Base-by-base conservation (phyloP, 768 basidiomycete genomes). In the Mrakia blollopis region DNA sequence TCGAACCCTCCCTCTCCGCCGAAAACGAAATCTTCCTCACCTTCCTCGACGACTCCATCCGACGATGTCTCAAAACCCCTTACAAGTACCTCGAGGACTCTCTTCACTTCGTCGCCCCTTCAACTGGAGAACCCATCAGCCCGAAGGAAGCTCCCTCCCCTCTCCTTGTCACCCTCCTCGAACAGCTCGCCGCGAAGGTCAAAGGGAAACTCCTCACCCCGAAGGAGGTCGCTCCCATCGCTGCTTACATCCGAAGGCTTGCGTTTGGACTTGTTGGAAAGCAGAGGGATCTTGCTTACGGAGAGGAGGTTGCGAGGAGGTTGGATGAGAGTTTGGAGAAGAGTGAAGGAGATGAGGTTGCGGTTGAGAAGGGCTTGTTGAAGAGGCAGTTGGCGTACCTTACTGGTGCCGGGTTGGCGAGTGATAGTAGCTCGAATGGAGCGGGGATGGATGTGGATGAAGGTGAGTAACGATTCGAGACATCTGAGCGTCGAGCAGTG, bases 11-110 rank as follows among this genome's bases (percentile, higher is more conserved):
- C 54, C 72, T 70, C 85, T 2, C 88, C 88, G 63, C 91, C 91
- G 83, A 85, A 16, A 86, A 87, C 9, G 85, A 86, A 61, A 87
- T 90, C 37, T 84, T 91, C 25, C 79, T 85, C 2, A 80, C 80
- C 0, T 94, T 97, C 84, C 80, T 97, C 16, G 95, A 98, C 79
- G 93, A 94, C 71, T 96, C 93, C 81, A 86, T 91, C 3, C 90
- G 91, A 76, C 87, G 92, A 25, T 94, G 91, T 80, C 81, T 90
- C 79, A 93, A 91, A 83, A 91, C 90, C 2, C 92, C 93, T 0
- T 92, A 94, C 82, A 87, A 89, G 39, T 98, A 96, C 81, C 86
- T 96, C 73, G 94, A 97, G 80, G 89, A 89, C 32, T 72, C 77
- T 37, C 60, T 76, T n/a, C 47, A 74, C n/a, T 67, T 75, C 76